Percentiles rank a stretch among this genome's conserved stretches.
Conservation (phyloP, 495 filamentous ascomycete genomes). For the Cercophora sp. region DNA sequence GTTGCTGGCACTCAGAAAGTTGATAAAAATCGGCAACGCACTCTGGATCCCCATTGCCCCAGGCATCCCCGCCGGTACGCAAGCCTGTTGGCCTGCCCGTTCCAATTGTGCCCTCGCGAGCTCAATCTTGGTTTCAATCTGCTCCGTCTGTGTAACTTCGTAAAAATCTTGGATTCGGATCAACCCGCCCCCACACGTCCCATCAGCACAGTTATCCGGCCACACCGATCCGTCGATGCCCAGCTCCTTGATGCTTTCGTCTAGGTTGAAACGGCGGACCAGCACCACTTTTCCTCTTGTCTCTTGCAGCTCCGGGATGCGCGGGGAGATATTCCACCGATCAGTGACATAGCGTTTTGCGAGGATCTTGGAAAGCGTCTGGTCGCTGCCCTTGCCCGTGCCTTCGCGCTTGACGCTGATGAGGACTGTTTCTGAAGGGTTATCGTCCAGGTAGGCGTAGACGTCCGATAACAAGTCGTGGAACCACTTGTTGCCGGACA, state of each 20-base stretch:
- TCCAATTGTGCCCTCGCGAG: slow-evolving; percentile 70
- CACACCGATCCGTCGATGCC: slow-evolving; percentile 79
- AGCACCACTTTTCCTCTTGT: slow-evolving; percentile 80
- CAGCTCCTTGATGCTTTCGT: slow-evolving; percentile 60
- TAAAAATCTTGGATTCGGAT: slow-evolving; percentile 94
- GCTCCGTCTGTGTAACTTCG: slow-evolving; percentile 71
- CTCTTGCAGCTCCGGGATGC: slow-evolving; percentile 78
- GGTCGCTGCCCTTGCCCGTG: slow-evolving; percentile 71
- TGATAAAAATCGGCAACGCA: slow-evolving; percentile 72
- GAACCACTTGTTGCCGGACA: slow-evolving; percentile 62
- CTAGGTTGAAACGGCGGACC: slow-evolving; percentile 71
- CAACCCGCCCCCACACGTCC: slow-evolving; percentile 62
- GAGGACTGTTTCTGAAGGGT: slow-evolving; percentile 79
- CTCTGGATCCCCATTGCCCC: slow-evolving; percentile 1
- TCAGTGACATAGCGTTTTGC: slow-evolving; percentile 55
- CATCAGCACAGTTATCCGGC: slow-evolving; percentile 84
- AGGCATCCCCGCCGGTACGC: slow-evolving; percentile 3
- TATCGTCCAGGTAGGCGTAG: slow-evolving; percentile 67
- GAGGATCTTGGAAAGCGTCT: slow-evolving; percentile 69
- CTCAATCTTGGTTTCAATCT: slow-evolving; percentile 76
- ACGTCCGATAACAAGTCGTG: slow-evolving; percentile 64
- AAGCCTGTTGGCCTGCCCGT: slow-evolving; percentile 55
- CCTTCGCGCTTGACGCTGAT: slow-evolving; percentile 92
- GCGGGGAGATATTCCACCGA: slow-evolving; percentile 74
- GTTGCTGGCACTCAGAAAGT: slow-evolving; percentile 86